phyloP scores from a whole-genome alignment of 768 basidiomycete species.

The Termitomyces sp. region DNA sequence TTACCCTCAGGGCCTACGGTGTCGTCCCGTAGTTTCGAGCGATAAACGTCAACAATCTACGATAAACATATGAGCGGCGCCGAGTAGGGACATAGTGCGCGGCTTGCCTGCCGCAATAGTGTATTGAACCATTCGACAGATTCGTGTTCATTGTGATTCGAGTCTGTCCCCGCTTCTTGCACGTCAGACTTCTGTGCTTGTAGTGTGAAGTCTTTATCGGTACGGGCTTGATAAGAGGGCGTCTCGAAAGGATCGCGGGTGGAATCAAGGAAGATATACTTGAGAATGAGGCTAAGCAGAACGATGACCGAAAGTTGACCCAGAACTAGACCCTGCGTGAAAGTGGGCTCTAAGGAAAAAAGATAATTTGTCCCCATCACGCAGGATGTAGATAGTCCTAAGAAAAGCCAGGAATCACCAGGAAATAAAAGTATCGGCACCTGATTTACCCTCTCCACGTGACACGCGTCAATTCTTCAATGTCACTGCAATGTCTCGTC shows the following conservation, averaged over 20 bases:
- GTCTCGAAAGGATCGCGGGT: conserved; percentile 51
- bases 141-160: conserved; percentile 40
- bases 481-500: conserved; percentile 19
- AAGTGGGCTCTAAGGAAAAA: conserved; percentile 78
- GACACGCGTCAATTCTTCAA: conserved; percentile 5
- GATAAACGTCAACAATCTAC: conserved; percentile 69
- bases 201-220: conserved; percentile 41
- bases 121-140: conserved; percentile 91
- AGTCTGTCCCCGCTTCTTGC: conserved; percentile 18
- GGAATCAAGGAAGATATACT: conserved; percentile 92
- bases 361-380: conserved; percentile 54
- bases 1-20: conserved; percentile 70
- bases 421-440: background rate
- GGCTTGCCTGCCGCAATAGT: conserved; percentile 69
- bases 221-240: conserved; percentile 54
- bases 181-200: conserved; percentile 28
- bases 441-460: conserved; percentile 5
- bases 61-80: background rate
- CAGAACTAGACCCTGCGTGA: conserved; percentile 91
- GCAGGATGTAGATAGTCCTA: conserved; percentile 6
- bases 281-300: conserved; percentile 75
- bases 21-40: conserved; percentile 71
- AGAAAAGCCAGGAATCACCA: background rate
- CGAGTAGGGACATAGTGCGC: background rate
- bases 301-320: conserved; percentile 88